Evolutionary conservation across 2,329 filamentous ascomycete species (phyloP).

Genomic region (Botrytis squamosa): DNA sequence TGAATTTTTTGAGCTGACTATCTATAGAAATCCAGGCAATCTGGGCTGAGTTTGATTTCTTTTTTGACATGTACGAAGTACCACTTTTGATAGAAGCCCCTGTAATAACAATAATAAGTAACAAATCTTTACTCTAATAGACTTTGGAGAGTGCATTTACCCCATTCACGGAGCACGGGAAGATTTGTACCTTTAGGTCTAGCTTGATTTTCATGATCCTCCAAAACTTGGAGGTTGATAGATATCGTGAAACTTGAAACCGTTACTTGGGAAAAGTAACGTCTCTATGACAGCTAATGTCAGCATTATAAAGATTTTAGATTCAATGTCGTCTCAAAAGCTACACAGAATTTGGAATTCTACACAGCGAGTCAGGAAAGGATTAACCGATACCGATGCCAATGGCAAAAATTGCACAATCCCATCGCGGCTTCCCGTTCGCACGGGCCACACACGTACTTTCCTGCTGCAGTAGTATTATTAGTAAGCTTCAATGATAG

Average conservation of each 20-base stretch:
- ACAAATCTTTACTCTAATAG: not conserved
- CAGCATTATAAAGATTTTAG: not conserved
- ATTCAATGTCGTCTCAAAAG: not conserved
- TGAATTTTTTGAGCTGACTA: not conserved
- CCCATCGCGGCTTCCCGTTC: not conserved
- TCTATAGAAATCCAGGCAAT: not conserved
- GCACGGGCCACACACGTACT: not conserved
- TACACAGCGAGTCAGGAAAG: not conserved
- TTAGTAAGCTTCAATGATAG: not conserved
- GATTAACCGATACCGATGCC: not conserved
- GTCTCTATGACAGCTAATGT: not conserved
- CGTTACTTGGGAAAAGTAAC: not conserved
- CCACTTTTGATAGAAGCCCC: not conserved
- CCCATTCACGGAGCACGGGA: not conserved
- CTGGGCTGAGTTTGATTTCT: not conserved
- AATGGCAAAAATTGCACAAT: not conserved
- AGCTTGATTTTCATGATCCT: not conserved
- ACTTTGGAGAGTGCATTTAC: not conserved
- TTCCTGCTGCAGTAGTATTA: not conserved
- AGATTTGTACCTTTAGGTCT: not conserved
- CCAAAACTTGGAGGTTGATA: not conserved
- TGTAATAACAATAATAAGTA: not conserved
- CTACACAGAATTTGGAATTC: not conserved
- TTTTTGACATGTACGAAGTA: not conserved
- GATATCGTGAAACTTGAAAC: not conserved